Percentiles rank a stretch among this genome's conserved stretches.
phyloP scores from a whole-genome alignment of 1,284 basidiomycete genomes.

The Ganoderma multipileum region DNA sequence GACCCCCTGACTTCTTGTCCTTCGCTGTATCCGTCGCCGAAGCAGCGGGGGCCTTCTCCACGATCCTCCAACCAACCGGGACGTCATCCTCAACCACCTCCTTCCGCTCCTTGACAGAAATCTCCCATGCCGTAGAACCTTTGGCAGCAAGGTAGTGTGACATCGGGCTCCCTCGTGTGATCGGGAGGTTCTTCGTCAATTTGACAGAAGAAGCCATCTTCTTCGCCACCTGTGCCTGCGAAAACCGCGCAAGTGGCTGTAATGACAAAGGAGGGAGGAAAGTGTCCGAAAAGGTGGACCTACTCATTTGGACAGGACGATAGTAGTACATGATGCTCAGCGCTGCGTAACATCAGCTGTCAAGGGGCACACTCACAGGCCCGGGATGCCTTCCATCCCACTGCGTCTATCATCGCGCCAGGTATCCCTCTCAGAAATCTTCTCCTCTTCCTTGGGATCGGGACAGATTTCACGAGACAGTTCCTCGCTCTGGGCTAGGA shows the following conservation, averaged over 20 bases:
- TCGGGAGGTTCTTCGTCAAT: constrained; percentile 61
- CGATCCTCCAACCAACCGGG: constrained; percentile 70
- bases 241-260: constrained; percentile 51
- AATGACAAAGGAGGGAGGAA: constrained; percentile 40
- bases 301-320: constrained; percentile 18
- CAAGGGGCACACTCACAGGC: constrained; percentile 59
- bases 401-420: constrained; percentile 46
- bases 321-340: constrained; percentile 11
- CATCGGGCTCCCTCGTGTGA: constrained; percentile 66
- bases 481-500: constrained; percentile 59
- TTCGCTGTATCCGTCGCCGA: constrained; percentile 42
- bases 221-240: constrained; percentile 61
- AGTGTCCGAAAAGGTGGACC: constrained; percentile 34
- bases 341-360: constrained; percentile 1
- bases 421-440: constrained; percentile 29
- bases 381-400: constrained; percentile 54
- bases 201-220: constrained; percentile 64
- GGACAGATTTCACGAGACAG: constrained; percentile 60
- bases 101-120: constrained; percentile 61
- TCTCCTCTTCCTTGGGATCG: constrained; percentile 27
- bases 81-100: constrained; percentile 57
- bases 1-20: constrained; percentile 54
- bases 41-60: constrained; percentile 49
- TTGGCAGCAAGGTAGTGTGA: constrained; percentile 68
- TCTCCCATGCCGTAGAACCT: constrained; percentile 77